Conservation (phyloP, 352 stramenopile species). For the Phytophthora syringae region DNA sequence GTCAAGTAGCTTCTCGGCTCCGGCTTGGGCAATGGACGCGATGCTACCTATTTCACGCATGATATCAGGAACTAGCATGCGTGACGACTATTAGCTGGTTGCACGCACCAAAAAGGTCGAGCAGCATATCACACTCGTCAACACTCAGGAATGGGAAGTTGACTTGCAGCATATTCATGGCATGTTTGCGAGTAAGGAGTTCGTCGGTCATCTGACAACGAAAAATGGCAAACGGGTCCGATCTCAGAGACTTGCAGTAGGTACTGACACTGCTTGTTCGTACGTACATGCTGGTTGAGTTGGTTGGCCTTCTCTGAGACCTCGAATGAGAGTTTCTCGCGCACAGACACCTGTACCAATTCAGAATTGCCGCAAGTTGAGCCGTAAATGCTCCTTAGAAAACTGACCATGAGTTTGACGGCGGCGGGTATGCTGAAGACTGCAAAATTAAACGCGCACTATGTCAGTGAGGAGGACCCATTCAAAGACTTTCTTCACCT, state of each 20-base stretch:
- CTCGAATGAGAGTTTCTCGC: conserved; percentile 59
- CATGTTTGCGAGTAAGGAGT: conserved; percentile 55
- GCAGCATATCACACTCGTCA: conserved; percentile 80
- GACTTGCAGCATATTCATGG: conserved; percentile 43
- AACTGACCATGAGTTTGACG: conserved; percentile 57
- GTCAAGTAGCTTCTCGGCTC: conserved; percentile 61
- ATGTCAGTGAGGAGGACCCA: no score
- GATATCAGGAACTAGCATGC: conserved; percentile 5
- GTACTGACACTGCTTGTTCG: neutral
- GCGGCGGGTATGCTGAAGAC: conserved; percentile 42
- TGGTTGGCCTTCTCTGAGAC: conserved; percentile 52
- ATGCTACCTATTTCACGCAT: conserved; percentile 51
- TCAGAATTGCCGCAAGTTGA: conserved; percentile 1
- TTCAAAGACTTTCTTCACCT: conserved; percentile 29
- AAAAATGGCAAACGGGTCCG: neutral
- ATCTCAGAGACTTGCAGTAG: neutral
- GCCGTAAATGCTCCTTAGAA: neutral
- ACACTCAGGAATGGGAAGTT: conserved; percentile 69
- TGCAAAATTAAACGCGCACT: conserved; percentile 12
- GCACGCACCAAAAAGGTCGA: conserved; percentile 76
- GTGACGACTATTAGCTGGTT: neutral
- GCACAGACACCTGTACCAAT: conserved; percentile 48
- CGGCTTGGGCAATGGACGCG: conserved; percentile 50
- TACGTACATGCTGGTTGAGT: conserved; percentile 49
- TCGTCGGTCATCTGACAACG: conserved; percentile 49